phyloP scores from a whole-genome alignment of 306 rosid species.

The Abrus precatorius region DNA sequence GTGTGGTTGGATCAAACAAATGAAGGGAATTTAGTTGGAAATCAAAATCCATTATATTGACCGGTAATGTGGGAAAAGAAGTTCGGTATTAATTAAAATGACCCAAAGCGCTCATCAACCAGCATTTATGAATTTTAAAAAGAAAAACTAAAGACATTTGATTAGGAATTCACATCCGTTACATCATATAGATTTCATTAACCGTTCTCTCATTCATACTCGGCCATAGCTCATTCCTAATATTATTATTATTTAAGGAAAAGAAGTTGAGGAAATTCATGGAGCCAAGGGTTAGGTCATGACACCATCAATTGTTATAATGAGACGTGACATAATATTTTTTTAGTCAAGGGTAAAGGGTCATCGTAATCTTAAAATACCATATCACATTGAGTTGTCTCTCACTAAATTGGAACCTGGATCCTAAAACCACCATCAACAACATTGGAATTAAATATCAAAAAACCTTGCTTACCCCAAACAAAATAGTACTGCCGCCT shows the following conservation, averaged over 20 bases:
- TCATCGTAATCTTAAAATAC: background rate
- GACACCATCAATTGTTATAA: background rate
- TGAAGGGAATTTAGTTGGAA: conserved; percentile 33
- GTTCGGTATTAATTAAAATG: conserved; percentile 3
- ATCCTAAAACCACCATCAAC: conserved; percentile 29
- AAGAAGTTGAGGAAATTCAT: background rate
- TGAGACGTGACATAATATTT: background rate
- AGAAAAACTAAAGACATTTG: background rate
- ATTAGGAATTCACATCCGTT: background rate
- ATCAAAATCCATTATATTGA: conserved; percentile 52
- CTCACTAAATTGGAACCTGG: background rate
- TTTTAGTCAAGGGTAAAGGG: background rate
- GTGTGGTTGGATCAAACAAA: conserved; percentile 38
- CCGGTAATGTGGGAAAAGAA: conserved; percentile 27
- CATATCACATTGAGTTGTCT: background rate
- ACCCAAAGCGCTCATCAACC: conserved; percentile 35
- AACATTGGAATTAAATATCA: background rate
- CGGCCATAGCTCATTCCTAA: conserved; percentile 14
- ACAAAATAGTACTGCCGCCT: background rate
- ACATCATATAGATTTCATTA: conserved; percentile 11
- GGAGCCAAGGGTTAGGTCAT: background rate
- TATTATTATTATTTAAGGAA: background rate
- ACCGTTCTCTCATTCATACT: conserved; percentile 18
- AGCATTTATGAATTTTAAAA: conserved; percentile 23
- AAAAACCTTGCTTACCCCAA: conserved; percentile 18